Evolutionary conservation across 2,329 filamentous ascomycete genomes (phyloP).

Genomic region (Ophiosphaerella narmari): DNA sequence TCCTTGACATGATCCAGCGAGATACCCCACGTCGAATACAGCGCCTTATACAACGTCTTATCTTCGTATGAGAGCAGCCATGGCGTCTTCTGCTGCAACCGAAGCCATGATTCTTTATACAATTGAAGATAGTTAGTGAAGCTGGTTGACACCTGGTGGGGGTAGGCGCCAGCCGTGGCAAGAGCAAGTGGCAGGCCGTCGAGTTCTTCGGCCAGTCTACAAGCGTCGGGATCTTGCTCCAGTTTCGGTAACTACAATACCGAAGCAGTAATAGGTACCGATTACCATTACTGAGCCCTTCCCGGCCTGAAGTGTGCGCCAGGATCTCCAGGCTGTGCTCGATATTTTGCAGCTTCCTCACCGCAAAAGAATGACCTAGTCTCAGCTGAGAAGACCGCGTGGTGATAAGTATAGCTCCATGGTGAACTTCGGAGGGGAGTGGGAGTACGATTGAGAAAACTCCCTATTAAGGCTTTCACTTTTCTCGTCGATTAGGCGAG

Average conservation of each 20-base stretch:
- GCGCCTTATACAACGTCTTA: no score
- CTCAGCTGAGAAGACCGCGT: constrained; percentile 8
- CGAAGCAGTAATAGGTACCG: neutral
- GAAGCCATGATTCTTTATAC: constrained; percentile 39
- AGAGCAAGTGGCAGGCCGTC: constrained; percentile 11
- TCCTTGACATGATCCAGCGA: no score
- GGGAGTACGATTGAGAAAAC: no score
- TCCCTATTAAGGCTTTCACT: no score
- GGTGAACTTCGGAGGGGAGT: neutral
- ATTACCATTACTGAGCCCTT: constrained; percentile 2
- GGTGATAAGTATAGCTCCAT: constrained; percentile 3
- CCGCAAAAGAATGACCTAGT: constrained; percentile 1
- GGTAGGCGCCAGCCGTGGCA: constrained; percentile 1
- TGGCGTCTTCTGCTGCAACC: constrained; percentile 20
- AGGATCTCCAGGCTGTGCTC: constrained; percentile 8
- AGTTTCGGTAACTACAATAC: neutral
- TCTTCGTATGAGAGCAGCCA: constrained; percentile 20
- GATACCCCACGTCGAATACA: no score
- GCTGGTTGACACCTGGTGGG: constrained; percentile 13
- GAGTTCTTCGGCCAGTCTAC: constrained; percentile 9
- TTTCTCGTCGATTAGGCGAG: no score
- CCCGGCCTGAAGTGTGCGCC: constrained; percentile 4
- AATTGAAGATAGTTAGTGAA: constrained; percentile 29
- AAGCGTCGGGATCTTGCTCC: constrained; percentile 37
- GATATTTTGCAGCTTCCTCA: constrained; percentile 6